Evolutionary conservation across 352 stramenopile genomes (phyloP).

Genomic region (Pelagophyceae sp.): DNA sequence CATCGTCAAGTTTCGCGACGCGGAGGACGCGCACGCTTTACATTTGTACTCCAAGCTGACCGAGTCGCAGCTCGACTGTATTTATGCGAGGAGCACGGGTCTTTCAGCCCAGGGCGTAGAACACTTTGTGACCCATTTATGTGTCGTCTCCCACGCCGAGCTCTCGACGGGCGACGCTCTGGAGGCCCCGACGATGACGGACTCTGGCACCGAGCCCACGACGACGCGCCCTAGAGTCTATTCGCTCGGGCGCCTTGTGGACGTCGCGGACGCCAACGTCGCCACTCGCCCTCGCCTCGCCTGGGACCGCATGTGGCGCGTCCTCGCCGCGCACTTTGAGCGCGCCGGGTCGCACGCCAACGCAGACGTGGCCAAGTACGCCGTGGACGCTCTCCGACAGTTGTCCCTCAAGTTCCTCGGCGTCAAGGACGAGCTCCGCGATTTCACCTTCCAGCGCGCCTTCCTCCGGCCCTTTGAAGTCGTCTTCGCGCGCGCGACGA

Average conservation of each 20-base stretch:
- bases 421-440: slow-evolving; percentile 90
- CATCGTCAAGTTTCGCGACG: neutral
- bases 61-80: neutral
- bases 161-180: slow-evolving; percentile 38
- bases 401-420: slow-evolving; percentile 97
- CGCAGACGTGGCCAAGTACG: slow-evolving; percentile 92
- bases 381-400: slow-evolving; percentile 97
- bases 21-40: neutral
- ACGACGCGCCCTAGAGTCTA: slow-evolving; percentile 80
- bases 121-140: slow-evolving; percentile 56
- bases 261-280: slow-evolving; percentile 99
- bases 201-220: slow-evolving; percentile 13
- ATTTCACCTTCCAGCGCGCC: slow-evolving; percentile 97
- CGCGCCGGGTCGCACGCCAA: slow-evolving; percentile 91
- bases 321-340: slow-evolving; percentile 92
- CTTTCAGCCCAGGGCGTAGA: slow-evolving; percentile 50
- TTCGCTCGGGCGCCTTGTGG: slow-evolving; percentile 95
- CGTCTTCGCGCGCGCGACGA: slow-evolving; percentile 60
- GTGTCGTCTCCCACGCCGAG: slow-evolving; percentile 52
- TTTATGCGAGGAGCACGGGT: slow-evolving; percentile 24
- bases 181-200: neutral
- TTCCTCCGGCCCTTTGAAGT: slow-evolving; percentile 95
- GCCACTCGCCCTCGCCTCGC: slow-evolving; percentile 83
- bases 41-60: neutral
- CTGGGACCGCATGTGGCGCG: slow-evolving; percentile 94